Base-by-base conservation (phyloP, 2,329 filamentous ascomycete species). In the Monilinia fructigena region DNA sequence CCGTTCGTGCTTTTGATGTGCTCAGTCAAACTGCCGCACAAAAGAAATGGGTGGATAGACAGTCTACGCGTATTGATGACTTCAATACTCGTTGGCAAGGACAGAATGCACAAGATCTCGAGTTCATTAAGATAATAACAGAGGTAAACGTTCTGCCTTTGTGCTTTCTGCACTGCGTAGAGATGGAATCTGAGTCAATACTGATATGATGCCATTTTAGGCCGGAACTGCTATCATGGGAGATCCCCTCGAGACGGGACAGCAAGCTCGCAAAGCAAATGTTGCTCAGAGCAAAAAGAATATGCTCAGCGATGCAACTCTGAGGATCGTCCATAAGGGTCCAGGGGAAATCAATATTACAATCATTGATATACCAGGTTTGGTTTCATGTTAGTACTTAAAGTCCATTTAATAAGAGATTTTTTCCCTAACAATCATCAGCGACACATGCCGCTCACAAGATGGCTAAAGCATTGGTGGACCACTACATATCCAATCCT, bases 401-500 rank as follows among this genome's bases (percentile, higher is more conserved):
- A 35, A 35, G 7, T 35, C 31, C 31, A 35, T 35, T 7, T 35
- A 5, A 35, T 6, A 35, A 35, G 31, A 35, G 31, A 35, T 6
- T 35, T 5, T 35, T 35, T 7, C 5, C 5, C 31, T 35, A 7
- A 35, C 31, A 35, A 3, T 35, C 31, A 35, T 35, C 31, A 65
- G 54, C 42, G 10, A 28, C 8, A 10, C 42, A 69, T 26, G 31
- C 52, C 7, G 68, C 67, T 40, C 62, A 69, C 55, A 67, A 61
- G 47, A 70, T 66, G 35, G 69, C 71, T 0, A 67, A 58, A 23
- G 28, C 68, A 14, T 67, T 75, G 5, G 72, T 73, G 2, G 64
- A 70, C 16, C 66, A 66, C 16, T 82, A 82, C 63, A 77, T 81
- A 65, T 69, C 70, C 5, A 76, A 79, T 26, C 71, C 76, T 7